Percentiles rank a stretch among this genome's conserved stretches.
Conservation (phyloP, 192 early-diverging fungal genomes). For the Phlyctochytrium planicorne region DNA sequence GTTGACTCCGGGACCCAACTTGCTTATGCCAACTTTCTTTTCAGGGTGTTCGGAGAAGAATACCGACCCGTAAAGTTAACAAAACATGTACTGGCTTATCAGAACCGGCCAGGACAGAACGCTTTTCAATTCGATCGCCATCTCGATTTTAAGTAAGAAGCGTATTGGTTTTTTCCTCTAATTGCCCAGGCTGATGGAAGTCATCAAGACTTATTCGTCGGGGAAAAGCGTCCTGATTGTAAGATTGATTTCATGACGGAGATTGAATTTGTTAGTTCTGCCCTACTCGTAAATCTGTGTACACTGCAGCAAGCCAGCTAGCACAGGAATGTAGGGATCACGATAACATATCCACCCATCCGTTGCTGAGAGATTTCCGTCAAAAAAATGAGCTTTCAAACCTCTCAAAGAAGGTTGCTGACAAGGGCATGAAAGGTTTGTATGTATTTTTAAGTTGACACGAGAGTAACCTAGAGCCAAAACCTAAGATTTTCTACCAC, state of each 20-base stretch:
- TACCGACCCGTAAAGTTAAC: conserved; percentile 62
- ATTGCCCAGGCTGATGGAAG: conserved; percentile 35
- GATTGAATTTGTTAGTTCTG: conserved; percentile 36
- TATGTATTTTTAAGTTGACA: no score
- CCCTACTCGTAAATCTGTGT: conserved; percentile 44
- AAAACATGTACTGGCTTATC: conserved; percentile 53
- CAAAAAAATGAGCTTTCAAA: not conserved
- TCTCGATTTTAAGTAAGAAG: conserved; percentile 49
- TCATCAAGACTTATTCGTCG: conserved; percentile 34
- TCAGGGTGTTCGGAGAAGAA: conserved; percentile 67
- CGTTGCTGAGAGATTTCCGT: conserved; percentile 14
- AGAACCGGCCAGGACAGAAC: conserved; percentile 9
- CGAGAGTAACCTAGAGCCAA: not conserved
- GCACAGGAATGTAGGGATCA: conserved; percentile 18
- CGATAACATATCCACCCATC: conserved; percentile 41
- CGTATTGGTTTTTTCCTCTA: not conserved
- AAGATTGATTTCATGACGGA: not conserved
- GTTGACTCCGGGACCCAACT: not conserved
- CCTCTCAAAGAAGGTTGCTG: conserved; percentile 25
- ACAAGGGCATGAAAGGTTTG: conserved; percentile 42
- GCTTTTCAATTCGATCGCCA: conserved; percentile 56
- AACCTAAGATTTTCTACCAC: conserved; percentile 47
- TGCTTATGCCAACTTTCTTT: conserved; percentile 12
- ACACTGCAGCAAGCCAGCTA: conserved; percentile 36
- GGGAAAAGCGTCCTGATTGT: conserved; percentile 49